Conservation (phyloP, 2,329 filamentous ascomycete genomes). For the Proliferodiscus dingleyae region DNA sequence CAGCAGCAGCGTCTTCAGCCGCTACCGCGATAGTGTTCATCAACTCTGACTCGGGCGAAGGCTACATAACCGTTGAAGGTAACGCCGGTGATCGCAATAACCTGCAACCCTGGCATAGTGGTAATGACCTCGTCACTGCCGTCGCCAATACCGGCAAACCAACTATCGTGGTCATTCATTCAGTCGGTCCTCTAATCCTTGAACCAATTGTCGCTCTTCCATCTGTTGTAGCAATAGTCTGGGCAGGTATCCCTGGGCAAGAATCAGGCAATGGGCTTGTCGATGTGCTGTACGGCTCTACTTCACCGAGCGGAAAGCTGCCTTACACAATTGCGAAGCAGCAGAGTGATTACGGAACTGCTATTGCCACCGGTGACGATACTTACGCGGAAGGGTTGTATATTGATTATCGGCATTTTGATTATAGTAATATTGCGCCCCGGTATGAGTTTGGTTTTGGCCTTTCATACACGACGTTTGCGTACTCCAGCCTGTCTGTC, state of each 20-base stretch:
- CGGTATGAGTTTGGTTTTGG: constrained; percentile 43
- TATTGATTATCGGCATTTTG: constrained; percentile 51
- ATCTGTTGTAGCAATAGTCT: constrained; percentile 59
- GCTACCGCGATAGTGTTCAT: constrained; percentile 66
- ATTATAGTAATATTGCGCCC: constrained; percentile 35
- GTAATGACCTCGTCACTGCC: constrained; percentile 43
- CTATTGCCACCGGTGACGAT: constrained; percentile 30
- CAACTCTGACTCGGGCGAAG: constrained; percentile 69
- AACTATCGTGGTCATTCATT: constrained; percentile 61
- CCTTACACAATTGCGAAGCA: constrained; percentile 58
- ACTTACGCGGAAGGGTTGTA: constrained; percentile 39
- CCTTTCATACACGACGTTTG: constrained; percentile 3
- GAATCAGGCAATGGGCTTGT: constrained; percentile 56
- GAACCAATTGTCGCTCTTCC: constrained; percentile 56
- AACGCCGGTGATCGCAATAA: constrained; percentile 51
- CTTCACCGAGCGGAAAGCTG: constrained; percentile 42
- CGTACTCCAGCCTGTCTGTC: constrained; percentile 1
- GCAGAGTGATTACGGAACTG: constrained; percentile 41
- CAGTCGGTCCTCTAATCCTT: constrained; percentile 54
- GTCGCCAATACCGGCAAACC: constrained; percentile 56
- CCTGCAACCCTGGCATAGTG: constrained; percentile 59
- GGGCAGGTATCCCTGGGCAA: constrained; percentile 55
- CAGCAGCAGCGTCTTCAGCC: constrained; percentile 24
- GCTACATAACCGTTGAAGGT: constrained; percentile 40
- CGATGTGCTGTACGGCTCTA: constrained; percentile 56